Percentiles rank a stretch among this genome's conserved stretches.
Conservation (phyloP, 805 yeast species). For the Candida alai region DNA sequence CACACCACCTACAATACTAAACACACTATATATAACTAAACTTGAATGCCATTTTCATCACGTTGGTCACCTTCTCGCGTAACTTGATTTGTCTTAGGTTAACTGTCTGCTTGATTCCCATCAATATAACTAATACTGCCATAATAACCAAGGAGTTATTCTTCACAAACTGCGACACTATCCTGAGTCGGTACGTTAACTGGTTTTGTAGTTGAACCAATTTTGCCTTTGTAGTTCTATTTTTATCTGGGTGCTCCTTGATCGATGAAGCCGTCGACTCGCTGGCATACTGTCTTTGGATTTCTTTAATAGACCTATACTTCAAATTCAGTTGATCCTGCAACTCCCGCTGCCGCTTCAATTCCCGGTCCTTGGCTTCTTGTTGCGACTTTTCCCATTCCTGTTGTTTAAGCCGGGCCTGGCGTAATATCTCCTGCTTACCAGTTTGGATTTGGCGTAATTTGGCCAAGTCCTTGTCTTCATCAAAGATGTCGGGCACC, state of each 20-base stretch:
- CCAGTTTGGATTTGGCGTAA: conserved; percentile 12
- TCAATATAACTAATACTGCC: conserved; percentile 16
- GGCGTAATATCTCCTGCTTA: conserved; percentile 3
- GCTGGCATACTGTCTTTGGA: conserved; percentile 16
- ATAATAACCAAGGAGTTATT: conserved; percentile 28
- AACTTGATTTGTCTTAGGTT: conserved; percentile 24
- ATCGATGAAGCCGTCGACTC: conserved; percentile 6
- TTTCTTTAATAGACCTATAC: conserved; percentile 13
- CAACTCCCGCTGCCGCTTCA: conserved; percentile 12
- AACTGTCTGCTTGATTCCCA: conserved; percentile 20
- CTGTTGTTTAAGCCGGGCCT: conserved; percentile 9
- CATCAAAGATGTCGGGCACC: conserved; percentile 15
- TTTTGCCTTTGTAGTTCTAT: background rate
- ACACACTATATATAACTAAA: conserved; percentile 31
- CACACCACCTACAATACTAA: too few relatives aligned
- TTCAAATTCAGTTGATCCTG: conserved; percentile 21
- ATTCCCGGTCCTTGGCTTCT: conserved; percentile 9
- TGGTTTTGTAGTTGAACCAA: conserved; percentile 12
- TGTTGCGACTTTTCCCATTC: conserved; percentile 9
- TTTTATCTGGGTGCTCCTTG: background rate
- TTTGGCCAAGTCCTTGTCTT: conserved; percentile 8
- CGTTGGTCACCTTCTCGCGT: conserved; percentile 29
- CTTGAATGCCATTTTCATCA: conserved; percentile 42
- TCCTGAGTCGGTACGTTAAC: conserved; percentile 14
- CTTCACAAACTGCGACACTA: conserved; percentile 20